These are phyloP conservation scores for Nemania sp. DNA, from an alignment of 2,329 filamentous ascomycete species.

Conservation along the genomic window DNA sequence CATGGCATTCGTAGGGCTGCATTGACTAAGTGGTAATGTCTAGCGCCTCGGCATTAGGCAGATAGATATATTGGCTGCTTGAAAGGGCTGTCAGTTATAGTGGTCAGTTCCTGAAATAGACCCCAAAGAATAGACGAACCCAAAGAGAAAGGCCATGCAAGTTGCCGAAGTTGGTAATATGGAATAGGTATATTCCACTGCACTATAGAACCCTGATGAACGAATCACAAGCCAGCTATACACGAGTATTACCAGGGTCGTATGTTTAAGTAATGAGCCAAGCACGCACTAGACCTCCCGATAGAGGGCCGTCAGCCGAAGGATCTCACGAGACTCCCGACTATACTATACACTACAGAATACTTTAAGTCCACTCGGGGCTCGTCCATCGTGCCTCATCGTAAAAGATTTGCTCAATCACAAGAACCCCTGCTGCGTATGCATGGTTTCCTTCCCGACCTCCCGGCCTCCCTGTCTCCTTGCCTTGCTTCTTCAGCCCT, in stretches of 20 bases:
- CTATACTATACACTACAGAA: background rate
- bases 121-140: constrained; percentile 1
- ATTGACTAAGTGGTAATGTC: background rate
- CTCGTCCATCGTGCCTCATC: no score
- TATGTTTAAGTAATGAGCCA: no score
- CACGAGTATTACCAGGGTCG: background rate
- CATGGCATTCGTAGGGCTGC: background rate
- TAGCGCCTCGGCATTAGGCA: background rate
- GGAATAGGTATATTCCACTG: background rate
- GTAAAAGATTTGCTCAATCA: background rate
- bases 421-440: background rate
- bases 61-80: background rate
- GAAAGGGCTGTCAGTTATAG: background rate
- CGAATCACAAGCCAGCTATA: background rate
- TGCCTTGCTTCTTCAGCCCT: constrained; percentile 1
- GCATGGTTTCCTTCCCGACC: background rate
- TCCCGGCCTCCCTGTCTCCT: background rate
- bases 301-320: background rate
- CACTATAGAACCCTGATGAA: background rate
- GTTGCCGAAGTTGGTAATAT: background rate
- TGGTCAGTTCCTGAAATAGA: background rate
- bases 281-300: no score
- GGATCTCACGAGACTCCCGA: background rate
- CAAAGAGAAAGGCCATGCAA: background rate
- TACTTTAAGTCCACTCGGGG: background rate